Conservation (phyloP, 352 stramenopile species). For the Pythium catenulatum region DNA sequence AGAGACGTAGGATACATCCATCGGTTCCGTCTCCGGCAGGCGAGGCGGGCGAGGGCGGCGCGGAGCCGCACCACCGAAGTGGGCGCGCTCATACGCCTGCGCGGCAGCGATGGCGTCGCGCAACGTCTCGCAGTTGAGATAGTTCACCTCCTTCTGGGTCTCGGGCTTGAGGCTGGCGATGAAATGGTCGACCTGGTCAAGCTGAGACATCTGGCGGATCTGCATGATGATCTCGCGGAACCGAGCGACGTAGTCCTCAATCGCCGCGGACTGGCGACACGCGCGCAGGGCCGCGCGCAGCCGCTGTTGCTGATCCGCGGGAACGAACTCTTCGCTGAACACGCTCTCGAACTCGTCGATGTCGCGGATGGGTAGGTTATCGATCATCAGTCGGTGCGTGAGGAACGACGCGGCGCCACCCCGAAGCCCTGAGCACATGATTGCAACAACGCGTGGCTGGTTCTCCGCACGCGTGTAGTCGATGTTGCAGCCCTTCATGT, state of each 20-base stretch:
- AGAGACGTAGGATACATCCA: no score
- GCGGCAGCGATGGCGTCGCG: slow-evolving; percentile 1
- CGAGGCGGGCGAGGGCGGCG: neutral
- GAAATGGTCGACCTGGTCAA: slow-evolving; percentile 57
- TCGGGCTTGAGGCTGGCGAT: slow-evolving; percentile 29
- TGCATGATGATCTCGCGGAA: slow-evolving; percentile 58
- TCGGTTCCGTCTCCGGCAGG: neutral
- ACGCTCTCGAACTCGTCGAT: slow-evolving; percentile 39
- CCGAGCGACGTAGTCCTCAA: slow-evolving; percentile 49
- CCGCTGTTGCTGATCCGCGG: slow-evolving; percentile 57
- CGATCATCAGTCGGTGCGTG: neutral
- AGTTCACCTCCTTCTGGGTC: slow-evolving; percentile 36
- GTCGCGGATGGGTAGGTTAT: neutral
- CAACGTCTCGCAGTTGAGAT: slow-evolving; percentile 11
- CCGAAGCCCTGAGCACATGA: no score
- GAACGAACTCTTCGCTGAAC: slow-evolving; percentile 42
- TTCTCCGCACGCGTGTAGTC: no score
- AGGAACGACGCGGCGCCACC: neutral
- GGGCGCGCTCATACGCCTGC: slow-evolving; percentile 16
- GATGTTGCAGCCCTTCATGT: no score
- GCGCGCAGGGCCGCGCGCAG: slow-evolving; percentile 17
- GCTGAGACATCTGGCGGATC: slow-evolving; percentile 43
- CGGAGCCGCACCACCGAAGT: slow-evolving; percentile 6
- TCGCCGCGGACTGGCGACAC: neutral
- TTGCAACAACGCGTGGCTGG: no score